phyloP scores from a whole-genome alignment of 306 rosid genomes.

The Gastrolobium villosum region DNA sequence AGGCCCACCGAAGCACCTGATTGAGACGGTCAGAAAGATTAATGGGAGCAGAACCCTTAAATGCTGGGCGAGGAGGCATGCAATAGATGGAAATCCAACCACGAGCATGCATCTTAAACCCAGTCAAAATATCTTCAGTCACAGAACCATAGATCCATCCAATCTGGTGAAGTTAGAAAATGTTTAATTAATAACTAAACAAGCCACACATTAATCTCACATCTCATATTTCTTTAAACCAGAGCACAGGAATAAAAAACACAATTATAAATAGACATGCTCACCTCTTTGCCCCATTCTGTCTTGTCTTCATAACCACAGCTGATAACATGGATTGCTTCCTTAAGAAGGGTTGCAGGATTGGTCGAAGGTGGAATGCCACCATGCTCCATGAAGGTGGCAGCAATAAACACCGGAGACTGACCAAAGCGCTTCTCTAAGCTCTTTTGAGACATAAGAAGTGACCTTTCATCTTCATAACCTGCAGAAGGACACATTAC shows the following conservation, averaged over 20 bases:
- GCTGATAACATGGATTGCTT: slow-evolving; percentile 98
- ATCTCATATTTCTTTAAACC: slow-evolving; percentile 16
- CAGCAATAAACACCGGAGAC: slow-evolving; percentile 97
- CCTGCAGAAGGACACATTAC: slow-evolving; percentile 61
- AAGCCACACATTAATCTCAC: slow-evolving; percentile 24
- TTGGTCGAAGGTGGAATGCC: slow-evolving; percentile 98
- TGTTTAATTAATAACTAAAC: slow-evolving; percentile 30
- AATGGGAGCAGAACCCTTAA: slow-evolving; percentile 99
- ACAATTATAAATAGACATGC: slow-evolving; percentile 28
- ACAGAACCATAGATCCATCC: slow-evolving; percentile 99
- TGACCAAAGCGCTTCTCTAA: slow-evolving; percentile 99
- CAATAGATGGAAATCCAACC: slow-evolving; percentile 99
- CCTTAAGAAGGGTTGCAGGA: slow-evolving; percentile 97
- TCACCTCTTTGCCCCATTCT: slow-evolving; percentile 99
- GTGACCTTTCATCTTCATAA: slow-evolving; percentile 95
- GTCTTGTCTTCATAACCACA: slow-evolving; percentile 99
- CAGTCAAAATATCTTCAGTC: slow-evolving; percentile 99
- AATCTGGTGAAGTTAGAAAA: slow-evolving; percentile 67
- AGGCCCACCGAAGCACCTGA: slow-evolving; percentile 99
- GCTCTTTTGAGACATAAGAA: slow-evolving; percentile 93
- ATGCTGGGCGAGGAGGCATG: slow-evolving; percentile 99
- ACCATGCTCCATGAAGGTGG: slow-evolving; percentile 98
- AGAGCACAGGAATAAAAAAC: slow-evolving; percentile 27
- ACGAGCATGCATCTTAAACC: slow-evolving; percentile 99
- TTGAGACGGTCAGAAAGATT: slow-evolving; percentile 99